Base-by-base conservation (phyloP, 495 filamentous ascomycete genomes). In the Neurospora sp. region DNA sequence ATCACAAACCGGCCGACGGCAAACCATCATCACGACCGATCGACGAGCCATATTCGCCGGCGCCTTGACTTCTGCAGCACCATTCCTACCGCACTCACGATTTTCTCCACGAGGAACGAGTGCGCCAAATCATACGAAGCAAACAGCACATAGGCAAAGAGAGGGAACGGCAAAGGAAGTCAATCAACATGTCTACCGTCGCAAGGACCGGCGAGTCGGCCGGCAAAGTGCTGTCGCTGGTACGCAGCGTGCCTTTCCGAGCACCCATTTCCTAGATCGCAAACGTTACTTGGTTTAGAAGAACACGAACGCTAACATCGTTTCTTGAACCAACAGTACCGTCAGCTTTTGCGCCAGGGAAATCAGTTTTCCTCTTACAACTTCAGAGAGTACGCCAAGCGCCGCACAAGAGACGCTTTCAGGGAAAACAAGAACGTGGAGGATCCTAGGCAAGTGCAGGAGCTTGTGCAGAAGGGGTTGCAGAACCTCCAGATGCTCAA, bases 381-480 rank as follows among this genome's bases (percentile, higher is more conserved):
- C 82, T 99, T 97, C 87, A 90, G 96, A 80, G 95, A 98, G 78
- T 99, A 98, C 84, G 95, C 96, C 39, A 93, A 89, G 80, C 90
- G 96, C 73, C 88, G 96, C 79, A 95, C 96, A 77, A 86, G 85
- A 78, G 96, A 97, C 85, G 89, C 93, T 11, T 99, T 99, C 81
- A 88, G 92, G 73, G 94, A 95, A 81, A 87, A 96, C 79, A 87
- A 86, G 72, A 85, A 85, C 74, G 85, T 87, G 14, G 88, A 93
- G 74, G 95, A 96, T 71, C 80, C 82, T 62, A 85, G 94, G 75
- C 85, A 86, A 83, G 87, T 96, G 81, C 94, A 98, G 81, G 93
- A 96, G 80, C 84, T 97, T 79, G 87, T 98, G 75, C 93, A 98
- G 82, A 91, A 90, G 77, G 96, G 96, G 8, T 79, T 97, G 80